Conservation (phyloP, 306 rosid genomes). For the Dalbergia cochinchinensis region DNA sequence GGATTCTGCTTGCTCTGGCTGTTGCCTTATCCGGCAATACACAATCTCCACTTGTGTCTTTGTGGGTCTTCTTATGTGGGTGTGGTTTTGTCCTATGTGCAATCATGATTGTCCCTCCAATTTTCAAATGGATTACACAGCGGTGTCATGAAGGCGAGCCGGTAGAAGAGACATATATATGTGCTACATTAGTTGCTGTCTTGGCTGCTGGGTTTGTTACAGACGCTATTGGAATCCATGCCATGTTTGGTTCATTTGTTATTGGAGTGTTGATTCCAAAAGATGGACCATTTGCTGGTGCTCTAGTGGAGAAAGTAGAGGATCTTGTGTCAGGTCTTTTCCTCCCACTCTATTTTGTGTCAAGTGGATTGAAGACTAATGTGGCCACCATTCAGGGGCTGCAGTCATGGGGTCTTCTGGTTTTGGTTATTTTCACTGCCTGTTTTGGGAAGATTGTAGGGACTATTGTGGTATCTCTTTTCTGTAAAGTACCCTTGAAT, state of each 20-base stretch:
- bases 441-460: slow-evolving; percentile 90
- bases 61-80: slow-evolving; percentile 85
- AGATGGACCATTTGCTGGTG: slow-evolving; percentile 76
- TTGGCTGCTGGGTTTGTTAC: slow-evolving; percentile 85
- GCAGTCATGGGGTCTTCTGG: slow-evolving; percentile 88
- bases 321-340: slow-evolving; percentile 90
- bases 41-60: slow-evolving; percentile 67
- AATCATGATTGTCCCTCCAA: slow-evolving; percentile 57
- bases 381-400: slow-evolving; percentile 77
- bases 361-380: slow-evolving; percentile 91
- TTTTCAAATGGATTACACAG: slow-evolving; percentile 70
- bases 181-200: slow-evolving; percentile 72
- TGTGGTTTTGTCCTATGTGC: slow-evolving; percentile 62
- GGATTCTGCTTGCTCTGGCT: slow-evolving; percentile 94
- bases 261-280: slow-evolving; percentile 78
- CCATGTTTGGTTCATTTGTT: slow-evolving; percentile 92
- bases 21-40: slow-evolving; percentile 73
- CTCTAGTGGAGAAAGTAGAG: slow-evolving; percentile 86
- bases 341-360: slow-evolving; percentile 83
- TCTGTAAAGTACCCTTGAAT: slow-evolving; percentile 64
- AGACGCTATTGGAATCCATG: slow-evolving; percentile 88
- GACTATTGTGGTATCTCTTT: slow-evolving; percentile 64
- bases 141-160: slow-evolving; percentile 81
- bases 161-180: slow-evolving; percentile 71
- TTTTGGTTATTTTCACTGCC: slow-evolving; percentile 72